Base-by-base conservation (phyloP, 441 rosid species). In the Erodium texanum region DNA sequence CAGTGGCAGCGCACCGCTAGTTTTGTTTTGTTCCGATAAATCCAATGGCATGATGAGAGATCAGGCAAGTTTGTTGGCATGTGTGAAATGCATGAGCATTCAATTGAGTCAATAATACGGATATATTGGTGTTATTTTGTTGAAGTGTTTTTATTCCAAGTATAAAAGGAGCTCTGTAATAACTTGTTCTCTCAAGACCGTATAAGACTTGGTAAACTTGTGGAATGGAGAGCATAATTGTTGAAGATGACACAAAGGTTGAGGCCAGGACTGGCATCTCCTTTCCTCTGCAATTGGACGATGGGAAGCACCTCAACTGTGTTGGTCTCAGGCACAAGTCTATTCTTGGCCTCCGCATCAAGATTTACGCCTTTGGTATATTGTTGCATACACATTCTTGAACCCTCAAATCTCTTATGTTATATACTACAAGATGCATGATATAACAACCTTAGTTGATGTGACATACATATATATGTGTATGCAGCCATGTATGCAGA, bases 221-320 rank as follows among this genome's bases (percentile, higher is more conserved):
- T n/a, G n/a, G 12, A 56, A 56, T 56, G 62, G 62, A 19, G 19
- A 9, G 24, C 62, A 56, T 7, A 19, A 27, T 1, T 27, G 62
- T 56, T 20, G 62, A 56, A 22, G 14, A 56, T 56, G 24, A 6
- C 1, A 22, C 10, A 19, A 19, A 18, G 68, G 73, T 80, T 20
- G 86, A 86, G 71, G 82, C 83, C 0, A 82, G 80, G 62, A 79
- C 84, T 0, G 82, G 84, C 41, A 54, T 82, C 43, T 66, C 85
- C 0, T 86, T 81, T 68, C 84, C 85, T 0, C 84, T 83, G 45
- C 76, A 67, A 75, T 52, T 79, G 73, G 81, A 70, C 73, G 84
- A 82, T 69, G 90, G 84, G 76, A 82, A 75, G 80, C 77, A 73
- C 56, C 48, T 81, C 74, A 24, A 38, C 63, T 70, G 75, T 19